A percentile compares a stretch with the other conserved stretches of the same genome.
Conservation (phyloP, 306 rosid species). For the Crotalaria pallida region DNA sequence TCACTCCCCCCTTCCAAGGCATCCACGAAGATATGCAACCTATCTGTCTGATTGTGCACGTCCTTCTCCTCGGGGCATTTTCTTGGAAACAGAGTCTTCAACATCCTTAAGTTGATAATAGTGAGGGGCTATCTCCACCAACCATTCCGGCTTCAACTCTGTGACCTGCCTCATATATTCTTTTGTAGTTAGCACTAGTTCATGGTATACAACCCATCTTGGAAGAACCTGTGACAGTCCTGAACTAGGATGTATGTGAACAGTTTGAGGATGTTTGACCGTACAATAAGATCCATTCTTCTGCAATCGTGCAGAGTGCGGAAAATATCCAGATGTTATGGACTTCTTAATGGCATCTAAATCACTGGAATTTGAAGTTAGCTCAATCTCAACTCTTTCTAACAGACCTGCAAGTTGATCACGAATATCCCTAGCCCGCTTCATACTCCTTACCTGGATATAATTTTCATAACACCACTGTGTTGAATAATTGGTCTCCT, state of each 20-base stretch:
- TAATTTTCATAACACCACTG: slow-evolving; percentile 97
- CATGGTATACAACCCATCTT: slow-evolving; percentile 88
- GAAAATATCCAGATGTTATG: slow-evolving; percentile 89
- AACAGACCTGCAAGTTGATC: slow-evolving; percentile 93
- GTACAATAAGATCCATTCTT: slow-evolving; percentile 82
- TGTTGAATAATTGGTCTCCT: slow-evolving; percentile 89
- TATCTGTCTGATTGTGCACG: too few species aligned
- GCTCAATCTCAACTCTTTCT: slow-evolving; percentile 91
- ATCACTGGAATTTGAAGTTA: slow-evolving; percentile 58
- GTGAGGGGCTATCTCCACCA: slow-evolving; percentile 94
- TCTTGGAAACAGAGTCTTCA: slow-evolving; percentile 62
- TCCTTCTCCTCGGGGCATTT: slow-evolving; percentile 34
- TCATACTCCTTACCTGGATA: slow-evolving; percentile 98
- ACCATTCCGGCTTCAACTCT: slow-evolving; percentile 86
- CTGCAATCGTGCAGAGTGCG: slow-evolving; percentile 76
- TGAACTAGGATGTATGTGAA: slow-evolving; percentile 92
- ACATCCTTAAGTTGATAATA: slow-evolving; percentile 91
- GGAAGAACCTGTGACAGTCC: slow-evolving; percentile 93
- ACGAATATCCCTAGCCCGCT: slow-evolving; percentile 88
- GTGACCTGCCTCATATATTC: slow-evolving; percentile 97
- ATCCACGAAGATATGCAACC: too few species aligned
- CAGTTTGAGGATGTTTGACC: slow-evolving; percentile 75
- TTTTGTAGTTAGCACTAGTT: slow-evolving; percentile 86
- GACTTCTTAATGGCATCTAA: slow-evolving; percentile 76
- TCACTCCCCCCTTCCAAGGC: too few species aligned